phyloP scores from a whole-genome alignment of 1,284 basidiomycete species.

The Irpex lacteus region DNA sequence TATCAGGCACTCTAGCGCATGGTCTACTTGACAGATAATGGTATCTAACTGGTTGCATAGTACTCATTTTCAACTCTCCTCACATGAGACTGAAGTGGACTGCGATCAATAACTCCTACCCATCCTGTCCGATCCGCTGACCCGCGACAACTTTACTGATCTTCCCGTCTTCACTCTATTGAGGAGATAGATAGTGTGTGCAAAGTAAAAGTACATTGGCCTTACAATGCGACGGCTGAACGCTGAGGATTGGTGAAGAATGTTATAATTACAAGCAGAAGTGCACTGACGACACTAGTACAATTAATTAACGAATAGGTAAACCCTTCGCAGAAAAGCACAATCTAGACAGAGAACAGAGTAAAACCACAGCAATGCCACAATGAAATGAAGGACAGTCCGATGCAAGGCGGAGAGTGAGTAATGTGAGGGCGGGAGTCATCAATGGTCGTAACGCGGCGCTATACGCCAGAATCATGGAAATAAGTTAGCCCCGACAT shows the following conservation, averaged over 20 bases:
- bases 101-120: background rate
- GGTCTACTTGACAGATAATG: too few species aligned
- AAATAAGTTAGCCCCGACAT: background rate
- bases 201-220: background rate
- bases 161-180: background rate
- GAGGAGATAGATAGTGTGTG: background rate
- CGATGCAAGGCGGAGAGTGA: constrained; percentile 4
- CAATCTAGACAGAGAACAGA: constrained; percentile 9
- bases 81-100: too few species aligned
- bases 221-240: too few species aligned
- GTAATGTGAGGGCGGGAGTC: background rate
- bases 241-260: background rate
- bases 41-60: too few species aligned
- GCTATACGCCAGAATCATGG: constrained; percentile 1
- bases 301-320: background rate
- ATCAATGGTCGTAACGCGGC: background rate
- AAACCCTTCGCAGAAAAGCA: background rate
- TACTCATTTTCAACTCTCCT: too few species aligned
- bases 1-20: too few species aligned
- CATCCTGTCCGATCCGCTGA: background rate
- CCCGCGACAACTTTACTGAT: background rate
- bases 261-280: constrained; percentile 5
- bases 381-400: background rate
- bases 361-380: constrained; percentile 1
- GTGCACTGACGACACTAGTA: constrained; percentile 8